Conservation (phyloP, 2,329 filamentous ascomycete species). For the Ilyonectria robusta region DNA sequence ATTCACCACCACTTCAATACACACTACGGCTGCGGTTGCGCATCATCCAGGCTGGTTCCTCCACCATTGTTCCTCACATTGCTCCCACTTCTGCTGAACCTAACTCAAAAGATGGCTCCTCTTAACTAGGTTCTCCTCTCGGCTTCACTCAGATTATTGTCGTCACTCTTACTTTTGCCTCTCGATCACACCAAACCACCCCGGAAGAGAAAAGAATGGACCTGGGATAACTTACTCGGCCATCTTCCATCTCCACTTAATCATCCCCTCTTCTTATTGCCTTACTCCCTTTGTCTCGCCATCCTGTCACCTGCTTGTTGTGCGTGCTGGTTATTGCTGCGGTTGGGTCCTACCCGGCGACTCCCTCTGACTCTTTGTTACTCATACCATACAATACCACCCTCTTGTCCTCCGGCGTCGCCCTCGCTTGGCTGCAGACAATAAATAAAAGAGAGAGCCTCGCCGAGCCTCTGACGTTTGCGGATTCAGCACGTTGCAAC, state of each 20-base stretch:
- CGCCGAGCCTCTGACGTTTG: conserved; percentile 14
- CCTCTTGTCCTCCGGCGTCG: neutral
- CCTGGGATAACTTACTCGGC: conserved; percentile 24
- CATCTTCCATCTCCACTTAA: conserved; percentile 42
- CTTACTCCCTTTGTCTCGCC: conserved; percentile 21
- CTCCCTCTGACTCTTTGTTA: conserved; percentile 2
- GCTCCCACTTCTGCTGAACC: conserved; percentile 19
- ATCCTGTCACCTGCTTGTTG: conserved; percentile 17
- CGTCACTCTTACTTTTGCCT: neutral
- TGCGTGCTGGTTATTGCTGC: neutral
- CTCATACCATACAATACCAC: no score
- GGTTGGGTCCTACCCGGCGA: conserved; percentile 7
- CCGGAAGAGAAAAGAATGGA: conserved; percentile 28
- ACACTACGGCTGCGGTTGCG: conserved; percentile 12
- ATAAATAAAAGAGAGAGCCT: neutral
- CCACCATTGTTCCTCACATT: conserved; percentile 26
- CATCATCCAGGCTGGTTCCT: conserved; percentile 26
- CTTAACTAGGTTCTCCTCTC: neutral
- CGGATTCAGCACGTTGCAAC: neutral
- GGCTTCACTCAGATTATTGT: neutral
- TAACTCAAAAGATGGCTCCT: conserved; percentile 24
- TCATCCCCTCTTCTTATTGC: conserved; percentile 27
- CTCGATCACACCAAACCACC: conserved; percentile 5
- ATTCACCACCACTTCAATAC: conserved; percentile 8
- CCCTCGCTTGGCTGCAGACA: neutral